Base-by-base conservation (phyloP, 2,329 filamentous ascomycete genomes). In the Alternaria panax region DNA sequence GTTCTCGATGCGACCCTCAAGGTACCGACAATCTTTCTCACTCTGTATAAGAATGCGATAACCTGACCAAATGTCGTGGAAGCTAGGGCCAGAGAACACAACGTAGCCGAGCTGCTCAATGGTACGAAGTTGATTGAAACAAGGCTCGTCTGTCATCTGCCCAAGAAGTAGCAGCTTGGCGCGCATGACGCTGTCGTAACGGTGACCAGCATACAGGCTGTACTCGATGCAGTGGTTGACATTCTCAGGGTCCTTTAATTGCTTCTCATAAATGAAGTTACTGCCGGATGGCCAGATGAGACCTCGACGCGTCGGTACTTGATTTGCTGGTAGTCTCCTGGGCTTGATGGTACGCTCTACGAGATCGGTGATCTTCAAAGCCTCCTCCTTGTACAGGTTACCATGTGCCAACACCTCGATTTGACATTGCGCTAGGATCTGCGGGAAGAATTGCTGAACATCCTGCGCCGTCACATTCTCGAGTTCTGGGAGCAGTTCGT, bases 101-200 rank as follows among this genome's bases (percentile, higher is more conserved):
- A 99, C 92, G 70, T 99, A 99, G 12, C 95, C 95, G 7, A 99
- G 89, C 79, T 99, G 94, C 78, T 99, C 94, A 79, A 98, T 97
- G 42, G 95, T 98, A 50, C 95, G 88, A 7, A 99, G 85, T 77
- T 96, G 93, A 78, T 99, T 92, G 74, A 98, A 99, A 8, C 91
- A 91, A 4, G 93, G 93, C 80, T 99, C 95, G 57, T 96, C 91
- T 0, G 92, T 89, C 80, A 99, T 91, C 78, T 98, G 95, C 25
- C 92, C 90, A 41, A 97, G 85, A 6, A 99, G 84, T 41, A 96
- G 83, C 0, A 92, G 85, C 77, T 91, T 93, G 14, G 93, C 91
- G 18, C 92, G 87, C 12, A 91, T 78, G 6, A 79, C 74, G n/a
- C 88, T 85, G 72, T 96, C 89, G 3, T 87, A 70, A 22, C 76